Conservation (phyloP, 352 stramenopile species). For the Thalassiosira mediterranea region DNA sequence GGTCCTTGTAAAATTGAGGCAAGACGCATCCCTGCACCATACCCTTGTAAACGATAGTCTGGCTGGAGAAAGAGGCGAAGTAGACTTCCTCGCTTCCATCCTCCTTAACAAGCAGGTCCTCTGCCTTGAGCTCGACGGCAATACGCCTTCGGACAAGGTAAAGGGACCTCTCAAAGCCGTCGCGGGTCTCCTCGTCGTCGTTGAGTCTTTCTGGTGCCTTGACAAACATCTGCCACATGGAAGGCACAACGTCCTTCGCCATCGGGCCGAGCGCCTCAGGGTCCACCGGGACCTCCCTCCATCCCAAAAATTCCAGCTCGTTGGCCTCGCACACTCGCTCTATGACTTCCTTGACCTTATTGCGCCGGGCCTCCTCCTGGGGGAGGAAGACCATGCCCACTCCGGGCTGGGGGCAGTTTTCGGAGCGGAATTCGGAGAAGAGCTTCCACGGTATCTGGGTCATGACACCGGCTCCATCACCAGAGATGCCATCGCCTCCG, state of each 20-base stretch:
- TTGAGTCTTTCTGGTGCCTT: constrained; percentile 78
- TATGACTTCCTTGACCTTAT: constrained; percentile 86
- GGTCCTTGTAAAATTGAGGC: constrained; percentile 87
- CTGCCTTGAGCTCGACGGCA: constrained; percentile 75
- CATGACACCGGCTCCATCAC: constrained; percentile 89
- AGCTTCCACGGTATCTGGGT: constrained; percentile 88
- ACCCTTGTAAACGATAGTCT: constrained; percentile 97
- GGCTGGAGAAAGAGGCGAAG: constrained; percentile 91
- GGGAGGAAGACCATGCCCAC: constrained; percentile 88
- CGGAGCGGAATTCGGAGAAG: constrained; percentile 71
- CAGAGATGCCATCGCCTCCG: constrained; percentile 81
- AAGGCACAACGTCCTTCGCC: constrained; percentile 88
- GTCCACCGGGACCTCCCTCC: constrained; percentile 92
- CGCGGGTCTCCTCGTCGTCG: constrained; percentile 74
- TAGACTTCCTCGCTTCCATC: constrained; percentile 86
- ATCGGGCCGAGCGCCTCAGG: constrained; percentile 87
- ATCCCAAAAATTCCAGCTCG: constrained; percentile 91
- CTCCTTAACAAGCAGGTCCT: constrained; percentile 69
- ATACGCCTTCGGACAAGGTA: constrained; percentile 86
- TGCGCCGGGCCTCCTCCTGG: constrained; percentile 64
- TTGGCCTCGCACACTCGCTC: constrained; percentile 89
- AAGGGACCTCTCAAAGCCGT: constrained; percentile 93
- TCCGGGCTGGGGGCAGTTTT: constrained; percentile 74
- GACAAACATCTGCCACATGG: constrained; percentile 94
- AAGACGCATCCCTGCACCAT: constrained; percentile 90